Percentiles rank a stretch among this genome's conserved stretches.
Evolutionary conservation across 2,329 filamentous ascomycete genomes (phyloP).

Genomic region (Westerdykella aurantiaca): DNA sequence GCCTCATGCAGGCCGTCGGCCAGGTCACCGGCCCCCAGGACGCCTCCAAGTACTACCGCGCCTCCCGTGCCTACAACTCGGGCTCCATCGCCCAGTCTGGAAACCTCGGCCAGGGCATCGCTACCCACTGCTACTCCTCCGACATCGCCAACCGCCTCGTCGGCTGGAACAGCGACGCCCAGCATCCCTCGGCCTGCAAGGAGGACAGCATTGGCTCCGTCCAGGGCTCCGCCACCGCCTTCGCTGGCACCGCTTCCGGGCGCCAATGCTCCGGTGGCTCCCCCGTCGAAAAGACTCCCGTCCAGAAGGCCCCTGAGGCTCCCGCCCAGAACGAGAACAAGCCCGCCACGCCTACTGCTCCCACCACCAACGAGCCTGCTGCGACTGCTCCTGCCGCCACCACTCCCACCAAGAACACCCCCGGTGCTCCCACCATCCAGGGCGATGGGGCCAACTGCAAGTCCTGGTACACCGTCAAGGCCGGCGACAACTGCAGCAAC

Average conservation of each 20-base stretch:
- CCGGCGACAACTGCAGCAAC: conserved; percentile 30
- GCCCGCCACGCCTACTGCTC: background rate
- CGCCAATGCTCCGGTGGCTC: background rate
- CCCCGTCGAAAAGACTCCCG: background rate
- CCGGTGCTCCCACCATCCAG: conserved; percentile 6
- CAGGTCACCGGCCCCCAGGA: conserved; percentile 21
- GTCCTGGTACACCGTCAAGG: conserved; percentile 26
- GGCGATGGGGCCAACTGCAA: conserved; percentile 21
- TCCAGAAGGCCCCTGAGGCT: background rate
- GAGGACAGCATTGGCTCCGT: conserved; percentile 12
- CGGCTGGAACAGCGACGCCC: conserved; percentile 33
- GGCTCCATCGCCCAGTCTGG: conserved; percentile 30
- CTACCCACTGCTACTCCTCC: conserved; percentile 47
- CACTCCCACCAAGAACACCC: conserved; percentile 2
- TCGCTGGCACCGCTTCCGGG: background rate
- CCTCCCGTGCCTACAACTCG: conserved; percentile 46
- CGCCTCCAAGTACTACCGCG: conserved; percentile 42
- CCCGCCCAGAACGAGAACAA: background rate
- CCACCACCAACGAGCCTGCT: background rate
- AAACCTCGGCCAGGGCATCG: conserved; percentile 36
- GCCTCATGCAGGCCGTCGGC: conserved; percentile 38
- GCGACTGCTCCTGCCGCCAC: background rate
- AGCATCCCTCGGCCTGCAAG: conserved; percentile 11
- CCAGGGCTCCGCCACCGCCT: conserved; percentile 1
- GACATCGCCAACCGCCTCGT: conserved; percentile 48